Percentiles rank a stretch among this genome's conserved stretches.
Evolutionary conservation across 2,329 filamentous ascomycete species (phyloP).

Genomic region (Aquanectria penicillioides): DNA sequence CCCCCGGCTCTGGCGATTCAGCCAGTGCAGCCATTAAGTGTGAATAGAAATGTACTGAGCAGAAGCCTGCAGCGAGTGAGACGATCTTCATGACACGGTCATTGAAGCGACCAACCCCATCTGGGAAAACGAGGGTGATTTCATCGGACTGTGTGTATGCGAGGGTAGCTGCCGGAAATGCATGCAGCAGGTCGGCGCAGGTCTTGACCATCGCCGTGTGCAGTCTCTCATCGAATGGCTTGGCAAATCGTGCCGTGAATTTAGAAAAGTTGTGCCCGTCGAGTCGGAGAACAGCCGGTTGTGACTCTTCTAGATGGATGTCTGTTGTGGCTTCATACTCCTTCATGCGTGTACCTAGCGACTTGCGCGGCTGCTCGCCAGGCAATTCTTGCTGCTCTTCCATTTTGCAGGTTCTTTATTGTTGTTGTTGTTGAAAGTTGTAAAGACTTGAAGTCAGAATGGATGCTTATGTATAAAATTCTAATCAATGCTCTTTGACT

Average conservation of each 20-base stretch:
- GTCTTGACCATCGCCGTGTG: slow-evolving; percentile 30
- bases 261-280: slow-evolving; percentile 32
- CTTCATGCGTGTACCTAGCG: slow-evolving; percentile 27
- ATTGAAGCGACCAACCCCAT: slow-evolving; percentile 28
- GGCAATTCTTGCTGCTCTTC: not conserved
- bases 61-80: slow-evolving; percentile 26
- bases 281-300: slow-evolving; percentile 27
- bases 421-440: too few relatives aligned
- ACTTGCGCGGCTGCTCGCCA: not conserved
- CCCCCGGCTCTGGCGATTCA: slow-evolving; percentile 20
- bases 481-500: too few relatives aligned
- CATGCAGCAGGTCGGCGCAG: slow-evolving; percentile 22
- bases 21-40: slow-evolving; percentile 20
- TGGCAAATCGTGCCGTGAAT: slow-evolving; percentile 25
- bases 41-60: slow-evolving; percentile 28
- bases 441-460: too few relatives aligned
- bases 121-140: slow-evolving; percentile 29
- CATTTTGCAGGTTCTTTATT: not conserved
- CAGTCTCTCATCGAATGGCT: slow-evolving; percentile 26
- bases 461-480: too few relatives aligned
- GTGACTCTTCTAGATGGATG: slow-evolving; percentile 11
- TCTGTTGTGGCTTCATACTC: slow-evolving; percentile 24
- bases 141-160: slow-evolving; percentile 31
- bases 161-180: slow-evolving; percentile 19
- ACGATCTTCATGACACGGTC: slow-evolving; percentile 26